A percentile compares a stretch with the other conserved stretches of the same genome.
Evolutionary conservation across 805 yeast genomes (phyloP).

Genomic region (Metschnikowia henanensis): DNA sequence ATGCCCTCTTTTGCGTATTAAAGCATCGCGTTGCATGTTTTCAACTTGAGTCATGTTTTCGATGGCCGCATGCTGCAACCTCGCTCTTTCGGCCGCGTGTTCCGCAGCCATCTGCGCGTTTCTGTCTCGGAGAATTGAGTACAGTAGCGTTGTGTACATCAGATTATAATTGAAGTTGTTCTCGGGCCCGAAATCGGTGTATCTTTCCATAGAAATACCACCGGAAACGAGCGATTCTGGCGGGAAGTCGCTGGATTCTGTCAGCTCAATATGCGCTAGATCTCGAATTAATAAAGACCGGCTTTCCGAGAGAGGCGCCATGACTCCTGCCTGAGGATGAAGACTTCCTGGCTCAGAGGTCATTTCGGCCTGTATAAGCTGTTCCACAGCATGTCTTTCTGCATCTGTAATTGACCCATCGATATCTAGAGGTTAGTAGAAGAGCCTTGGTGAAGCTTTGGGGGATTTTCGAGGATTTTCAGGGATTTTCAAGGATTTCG

Average conservation of each 20-base stretch:
- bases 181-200: conserved; percentile 16
- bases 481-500: not conserved
- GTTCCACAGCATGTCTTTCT: conserved; percentile 37
- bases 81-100: conserved; percentile 39
- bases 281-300: conserved; percentile 19
- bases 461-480: not conserved
- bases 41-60: conserved; percentile 26
- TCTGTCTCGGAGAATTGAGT: conserved; percentile 40
- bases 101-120: conserved; percentile 36
- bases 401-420: conserved; percentile 37
- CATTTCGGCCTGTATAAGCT: conserved; percentile 30
- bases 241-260: conserved; percentile 20
- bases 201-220: conserved; percentile 24
- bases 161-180: conserved; percentile 19
- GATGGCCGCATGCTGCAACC: conserved; percentile 33
- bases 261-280: conserved; percentile 25
- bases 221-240: conserved; percentile 8
- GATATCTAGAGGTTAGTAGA: conserved; percentile 24
- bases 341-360: conserved; percentile 9
- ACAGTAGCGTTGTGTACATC: conserved; percentile 40
- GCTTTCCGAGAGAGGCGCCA: conserved; percentile 18
- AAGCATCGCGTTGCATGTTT: conserved; percentile 16
- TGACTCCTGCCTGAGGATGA: conserved; percentile 19
- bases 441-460: not conserved
- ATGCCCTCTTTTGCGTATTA: conserved; percentile 39